Conservation (phyloP, 139 green algal species). For the Volvox reticuliferus region DNA sequence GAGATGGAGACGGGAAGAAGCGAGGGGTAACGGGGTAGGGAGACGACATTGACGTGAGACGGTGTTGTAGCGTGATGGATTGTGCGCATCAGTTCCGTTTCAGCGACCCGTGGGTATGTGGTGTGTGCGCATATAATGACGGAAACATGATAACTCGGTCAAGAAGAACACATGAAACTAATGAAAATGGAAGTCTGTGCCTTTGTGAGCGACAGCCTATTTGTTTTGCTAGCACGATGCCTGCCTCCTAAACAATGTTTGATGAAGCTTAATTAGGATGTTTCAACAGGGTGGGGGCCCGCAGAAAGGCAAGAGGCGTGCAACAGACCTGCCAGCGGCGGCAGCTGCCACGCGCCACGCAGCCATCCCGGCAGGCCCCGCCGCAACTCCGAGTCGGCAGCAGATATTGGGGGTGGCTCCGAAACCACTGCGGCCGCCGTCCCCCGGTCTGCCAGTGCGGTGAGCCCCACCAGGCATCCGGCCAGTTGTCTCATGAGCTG, state of each 20-base stretch:
- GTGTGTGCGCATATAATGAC: too few relatives aligned
- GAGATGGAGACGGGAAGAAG: background rate
- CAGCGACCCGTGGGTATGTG: too few relatives aligned
- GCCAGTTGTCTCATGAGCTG: slow-evolving; percentile 75
- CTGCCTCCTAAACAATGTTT: too few relatives aligned
- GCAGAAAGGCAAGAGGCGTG: background rate
- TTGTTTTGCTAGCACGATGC: too few relatives aligned
- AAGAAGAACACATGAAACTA: too few relatives aligned
- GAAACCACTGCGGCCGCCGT: slow-evolving; percentile 24
- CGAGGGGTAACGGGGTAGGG: background rate
- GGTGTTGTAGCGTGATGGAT: too few relatives aligned
- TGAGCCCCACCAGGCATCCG: slow-evolving; percentile 59
- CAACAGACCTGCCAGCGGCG: slow-evolving; percentile 49
- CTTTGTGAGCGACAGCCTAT: too few relatives aligned
- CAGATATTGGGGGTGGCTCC: background rate
- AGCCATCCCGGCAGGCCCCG: slow-evolving; percentile 17
- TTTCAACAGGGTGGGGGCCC: too few relatives aligned
- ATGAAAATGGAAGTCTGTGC: too few relatives aligned
- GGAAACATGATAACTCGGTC: too few relatives aligned
- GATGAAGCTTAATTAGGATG: too few relatives aligned
- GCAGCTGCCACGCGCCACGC: background rate
- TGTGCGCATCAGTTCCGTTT: too few relatives aligned
- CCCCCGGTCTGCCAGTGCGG: slow-evolving; percentile 28
- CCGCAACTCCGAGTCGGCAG: slow-evolving; percentile 28
- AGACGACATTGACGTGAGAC: background rate